phyloP scores from a whole-genome alignment of 179 eudicot genomes.

The Nepenthes alata region DNA sequence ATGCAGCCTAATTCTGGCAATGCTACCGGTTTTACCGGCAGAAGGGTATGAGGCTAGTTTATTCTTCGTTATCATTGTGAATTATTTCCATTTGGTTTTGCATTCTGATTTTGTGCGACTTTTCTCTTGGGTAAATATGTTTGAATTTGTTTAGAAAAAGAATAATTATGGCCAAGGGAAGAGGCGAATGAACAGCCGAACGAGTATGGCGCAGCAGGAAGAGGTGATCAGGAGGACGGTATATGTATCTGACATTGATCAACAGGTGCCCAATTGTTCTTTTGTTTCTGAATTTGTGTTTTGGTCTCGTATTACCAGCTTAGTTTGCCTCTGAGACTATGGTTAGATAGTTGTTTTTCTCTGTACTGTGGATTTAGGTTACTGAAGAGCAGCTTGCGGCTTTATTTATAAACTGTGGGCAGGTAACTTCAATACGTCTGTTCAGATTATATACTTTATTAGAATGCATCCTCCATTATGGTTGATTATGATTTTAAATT shows the following conservation, averaged over 20 bases:
- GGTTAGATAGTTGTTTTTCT: neutral
- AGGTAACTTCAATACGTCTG: slow-evolving; percentile 24
- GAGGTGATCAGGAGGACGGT: slow-evolving; percentile 89
- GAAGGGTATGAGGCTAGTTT: slow-evolving; percentile 11
- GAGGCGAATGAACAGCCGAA: slow-evolving; percentile 51
- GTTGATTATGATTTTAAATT: neutral
- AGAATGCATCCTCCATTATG: neutral
- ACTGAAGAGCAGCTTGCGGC: slow-evolving; percentile 85
- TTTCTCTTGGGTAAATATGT: neutral
- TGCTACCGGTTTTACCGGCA: slow-evolving; percentile 5
- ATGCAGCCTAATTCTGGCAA: slow-evolving; percentile 4
- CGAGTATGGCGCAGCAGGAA: slow-evolving; percentile 85
- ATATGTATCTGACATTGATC: slow-evolving; percentile 94
- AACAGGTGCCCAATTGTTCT: slow-evolving; percentile 36
- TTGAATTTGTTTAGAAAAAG: slow-evolving; percentile 39
- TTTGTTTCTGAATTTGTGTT: neutral
- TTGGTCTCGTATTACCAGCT: slow-evolving; percentile 1
- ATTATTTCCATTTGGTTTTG: neutral
- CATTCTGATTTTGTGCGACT: slow-evolving; percentile 1
- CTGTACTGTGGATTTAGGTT: slow-evolving; percentile 28
- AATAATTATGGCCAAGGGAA: slow-evolving; percentile 40
- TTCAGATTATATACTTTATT: neutral
- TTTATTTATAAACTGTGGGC: slow-evolving; percentile 60
- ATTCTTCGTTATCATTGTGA: neutral
- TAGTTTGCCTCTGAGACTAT: neutral